A percentile compares a stretch with the other conserved stretches of the same genome.
phyloP scores from a whole-genome alignment of 2,329 filamentous ascomycete genomes.

The Verticillium isaacii region DNA sequence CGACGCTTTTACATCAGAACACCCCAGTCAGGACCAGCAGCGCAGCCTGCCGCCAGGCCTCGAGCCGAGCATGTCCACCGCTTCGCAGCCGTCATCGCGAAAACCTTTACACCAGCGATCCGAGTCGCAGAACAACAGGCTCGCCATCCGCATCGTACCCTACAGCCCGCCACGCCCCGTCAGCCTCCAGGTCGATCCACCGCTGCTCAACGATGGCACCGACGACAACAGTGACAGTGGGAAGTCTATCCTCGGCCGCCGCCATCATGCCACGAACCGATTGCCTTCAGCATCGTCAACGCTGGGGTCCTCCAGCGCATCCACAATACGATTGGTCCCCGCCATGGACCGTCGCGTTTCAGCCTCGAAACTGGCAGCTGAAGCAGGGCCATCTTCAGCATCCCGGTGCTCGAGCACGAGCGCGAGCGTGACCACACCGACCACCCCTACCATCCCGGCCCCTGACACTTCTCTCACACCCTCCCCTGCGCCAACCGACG shows the following conservation, averaged over 20 bases:
- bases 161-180: slow-evolving; percentile 38
- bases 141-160: slow-evolving; percentile 42
- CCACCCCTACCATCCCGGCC: slow-evolving; percentile 29
- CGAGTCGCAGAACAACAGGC: slow-evolving; percentile 34
- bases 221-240: background rate
- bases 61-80: slow-evolving; percentile 18
- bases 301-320: background rate
- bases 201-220: background rate
- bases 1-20: background rate
- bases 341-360: slow-evolving; percentile 36
- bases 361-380: slow-evolving; percentile 32
- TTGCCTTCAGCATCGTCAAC: background rate
- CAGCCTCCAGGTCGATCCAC: slow-evolving; percentile 3
- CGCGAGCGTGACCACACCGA: slow-evolving; percentile 23
- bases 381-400: background rate
- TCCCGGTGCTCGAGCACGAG: slow-evolving; percentile 12
- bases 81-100: slow-evolving; percentile 20
- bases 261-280: background rate
- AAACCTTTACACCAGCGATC: slow-evolving; percentile 33
- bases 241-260: background rate
- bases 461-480: slow-evolving; percentile 31
- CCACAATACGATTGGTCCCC: slow-evolving; percentile 28
- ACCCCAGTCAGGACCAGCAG: background rate
- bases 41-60: background rate
- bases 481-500: slow-evolving; percentile 16